A percentile compares a stretch with the other conserved stretches of the same genome.
phyloP scores from a whole-genome alignment of 768 basidiomycete species.

The Sporobolomyces phaffii region DNA sequence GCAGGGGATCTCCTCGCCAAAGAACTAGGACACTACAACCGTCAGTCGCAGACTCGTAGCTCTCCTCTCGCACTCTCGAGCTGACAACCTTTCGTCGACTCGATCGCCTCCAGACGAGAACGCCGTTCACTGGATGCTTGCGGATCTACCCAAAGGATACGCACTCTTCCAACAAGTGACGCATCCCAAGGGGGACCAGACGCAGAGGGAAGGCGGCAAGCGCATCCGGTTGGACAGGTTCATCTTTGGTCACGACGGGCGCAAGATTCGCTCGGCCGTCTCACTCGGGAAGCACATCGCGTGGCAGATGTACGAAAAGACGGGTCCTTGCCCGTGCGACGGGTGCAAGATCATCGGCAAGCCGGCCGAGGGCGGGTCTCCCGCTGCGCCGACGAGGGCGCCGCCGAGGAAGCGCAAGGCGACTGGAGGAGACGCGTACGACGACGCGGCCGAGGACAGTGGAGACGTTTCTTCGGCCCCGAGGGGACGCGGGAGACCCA shows the following conservation, averaged over 20 bases:
- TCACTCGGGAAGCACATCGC: slow-evolving; percentile 33
- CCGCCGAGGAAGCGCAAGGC: slow-evolving; percentile 9
- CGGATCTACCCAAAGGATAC: slow-evolving; percentile 24
- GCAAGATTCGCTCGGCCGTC: slow-evolving; percentile 33
- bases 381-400: background rate
- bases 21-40: slow-evolving; percentile 12
- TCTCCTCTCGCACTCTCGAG: background rate
- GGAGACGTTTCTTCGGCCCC: background rate
- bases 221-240: slow-evolving; percentile 25
- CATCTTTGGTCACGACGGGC: slow-evolving; percentile 27
- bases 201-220: background rate
- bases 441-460: slow-evolving; percentile 4
- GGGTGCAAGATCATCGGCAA: slow-evolving; percentile 21
- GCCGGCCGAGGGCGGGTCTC: background rate
- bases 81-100: background rate
- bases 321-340: slow-evolving; percentile 26
- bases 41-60: slow-evolving; percentile 2
- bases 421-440: slow-evolving; percentile 15
- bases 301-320: slow-evolving; percentile 1
- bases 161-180: slow-evolving; percentile 34
- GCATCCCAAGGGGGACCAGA: slow-evolving; percentile 19
- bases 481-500: background rate
- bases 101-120: background rate
- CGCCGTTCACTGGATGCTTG: slow-evolving; percentile 26
- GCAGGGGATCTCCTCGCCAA: slow-evolving; percentile 24